phyloP scores from a whole-genome alignment of 2,329 filamentous ascomycete genomes.

The Elsinoe australis region DNA sequence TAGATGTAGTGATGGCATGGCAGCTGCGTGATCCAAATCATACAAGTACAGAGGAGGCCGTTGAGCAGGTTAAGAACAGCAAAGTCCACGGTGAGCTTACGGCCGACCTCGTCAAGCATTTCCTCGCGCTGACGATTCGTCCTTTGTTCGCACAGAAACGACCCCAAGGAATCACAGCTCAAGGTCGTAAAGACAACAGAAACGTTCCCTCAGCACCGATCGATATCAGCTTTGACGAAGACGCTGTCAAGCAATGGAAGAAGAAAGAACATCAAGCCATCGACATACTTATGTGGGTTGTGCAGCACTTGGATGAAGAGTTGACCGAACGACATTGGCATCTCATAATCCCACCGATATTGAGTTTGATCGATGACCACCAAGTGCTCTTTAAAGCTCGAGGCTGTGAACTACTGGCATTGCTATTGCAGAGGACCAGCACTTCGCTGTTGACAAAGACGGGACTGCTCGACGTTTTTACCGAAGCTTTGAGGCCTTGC shows the following conservation, averaged over 20 bases:
- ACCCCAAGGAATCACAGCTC: constrained; percentile 47
- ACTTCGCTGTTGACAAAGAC: constrained; percentile 49
- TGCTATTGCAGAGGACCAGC: constrained; percentile 51
- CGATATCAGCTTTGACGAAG: constrained; percentile 34
- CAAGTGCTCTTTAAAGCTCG: constrained; percentile 46
- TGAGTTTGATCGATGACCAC: constrained; percentile 61
- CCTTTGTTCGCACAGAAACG: constrained; percentile 57
- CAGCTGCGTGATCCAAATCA: constrained; percentile 70
- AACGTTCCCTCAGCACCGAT: constrained; percentile 34
- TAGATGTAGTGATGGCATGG: constrained; percentile 78
- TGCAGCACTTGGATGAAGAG: constrained; percentile 45
- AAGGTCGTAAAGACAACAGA: constrained; percentile 49
- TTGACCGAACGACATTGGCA: constrained; percentile 54
- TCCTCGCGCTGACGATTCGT: constrained; percentile 58
- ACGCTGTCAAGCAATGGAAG: constrained; percentile 54
- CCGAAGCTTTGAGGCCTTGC: constrained; percentile 61
- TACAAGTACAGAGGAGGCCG: constrained; percentile 47
- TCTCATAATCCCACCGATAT: constrained; percentile 59
- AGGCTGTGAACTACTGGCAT: constrained; percentile 49
- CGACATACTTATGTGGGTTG: constrained; percentile 54
- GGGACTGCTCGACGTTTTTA: constrained; percentile 60
- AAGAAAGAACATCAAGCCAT: constrained; percentile 35
- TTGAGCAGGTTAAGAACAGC: constrained; percentile 38
- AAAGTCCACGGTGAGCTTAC: constrained; percentile 43
- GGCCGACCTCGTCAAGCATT: constrained; percentile 42